Evolutionary conservation across 163 green algal genomes (phyloP).

Genomic region (Scenedesmus sp.): DNA sequence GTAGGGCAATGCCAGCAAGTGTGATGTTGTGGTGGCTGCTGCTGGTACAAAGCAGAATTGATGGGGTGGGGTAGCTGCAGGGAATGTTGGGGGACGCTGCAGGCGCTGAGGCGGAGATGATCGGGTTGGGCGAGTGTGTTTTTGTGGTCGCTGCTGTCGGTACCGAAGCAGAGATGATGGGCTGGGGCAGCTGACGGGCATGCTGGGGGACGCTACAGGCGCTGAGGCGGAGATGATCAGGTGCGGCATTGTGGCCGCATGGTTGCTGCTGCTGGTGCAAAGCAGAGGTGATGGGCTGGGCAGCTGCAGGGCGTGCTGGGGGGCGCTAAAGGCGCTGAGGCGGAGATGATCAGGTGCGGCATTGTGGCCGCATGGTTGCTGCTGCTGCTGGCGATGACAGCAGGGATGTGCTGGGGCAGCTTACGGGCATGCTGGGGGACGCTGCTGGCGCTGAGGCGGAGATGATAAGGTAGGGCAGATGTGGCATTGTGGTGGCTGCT

Average conservation of each 20-base stretch:
- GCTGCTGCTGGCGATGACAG: conserved; percentile 44
- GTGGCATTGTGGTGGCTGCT: too few species aligned
- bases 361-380: not conserved
- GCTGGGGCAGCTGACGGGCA: too few species aligned
- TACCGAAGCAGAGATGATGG: not conserved
- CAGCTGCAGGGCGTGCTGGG: conserved; percentile 59
- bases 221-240: conserved; percentile 48
- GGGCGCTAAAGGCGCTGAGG: conserved; percentile 50
- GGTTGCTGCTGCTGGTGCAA: too few species aligned
- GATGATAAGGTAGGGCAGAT: conserved; percentile 33
- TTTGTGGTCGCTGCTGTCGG: too few species aligned
- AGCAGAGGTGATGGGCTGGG: not conserved
- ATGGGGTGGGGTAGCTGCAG: too few species aligned
- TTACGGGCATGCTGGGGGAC: conserved; percentile 77
- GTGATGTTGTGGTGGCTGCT: too few species aligned
- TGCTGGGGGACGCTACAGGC: conserved; percentile 57
- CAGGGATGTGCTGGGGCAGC: conserved; percentile 65
- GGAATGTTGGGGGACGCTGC: conserved; percentile 66
- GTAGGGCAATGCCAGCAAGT: conserved; percentile 22
- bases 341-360: not conserved
- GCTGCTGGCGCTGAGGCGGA: conserved; percentile 45
- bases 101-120: conserved; percentile 33
- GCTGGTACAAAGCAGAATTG: not conserved
- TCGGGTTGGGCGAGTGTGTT: not conserved
- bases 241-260: not conserved